These are phyloP conservation scores for Populus hybrid DNA, from an alignment of 441 rosid species.

Conservation along the genomic window DNA sequence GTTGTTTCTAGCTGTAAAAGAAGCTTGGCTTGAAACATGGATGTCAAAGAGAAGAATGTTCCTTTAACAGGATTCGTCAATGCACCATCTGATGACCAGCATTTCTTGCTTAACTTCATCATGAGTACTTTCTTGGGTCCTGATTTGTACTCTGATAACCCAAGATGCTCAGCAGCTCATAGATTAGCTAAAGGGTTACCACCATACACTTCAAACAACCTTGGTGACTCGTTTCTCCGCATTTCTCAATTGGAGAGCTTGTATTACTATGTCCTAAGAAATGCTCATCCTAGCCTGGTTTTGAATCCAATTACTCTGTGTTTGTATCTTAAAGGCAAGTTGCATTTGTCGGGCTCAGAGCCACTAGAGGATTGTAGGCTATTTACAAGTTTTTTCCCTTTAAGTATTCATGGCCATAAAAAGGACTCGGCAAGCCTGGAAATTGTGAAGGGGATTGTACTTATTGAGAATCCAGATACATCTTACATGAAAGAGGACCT, in stretches of 20 bases:
- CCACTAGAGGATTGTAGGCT: slow-evolving; percentile 25
- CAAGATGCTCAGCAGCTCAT: slow-evolving; percentile 52
- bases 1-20: neutral
- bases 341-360: slow-evolving; percentile 30
- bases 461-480: slow-evolving; percentile 47
- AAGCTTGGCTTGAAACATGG: slow-evolving; percentile 23
- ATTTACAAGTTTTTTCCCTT: slow-evolving; percentile 50
- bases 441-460: slow-evolving; percentile 57
- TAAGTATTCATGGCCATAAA: slow-evolving; percentile 46
- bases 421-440: slow-evolving; percentile 33
- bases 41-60: slow-evolving; percentile 6
- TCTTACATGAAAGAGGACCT: slow-evolving; percentile 34
- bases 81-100: slow-evolving; percentile 33
- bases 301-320: slow-evolving; percentile 32
- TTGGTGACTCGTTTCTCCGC: slow-evolving; percentile 48
- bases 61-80: neutral
- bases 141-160: slow-evolving; percentile 57
- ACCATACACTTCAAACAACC: slow-evolving; percentile 49
- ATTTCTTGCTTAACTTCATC: slow-evolving; percentile 56
- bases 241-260: slow-evolving; percentile 46
- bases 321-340: slow-evolving; percentile 44
- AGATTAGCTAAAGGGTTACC: slow-evolving; percentile 43
- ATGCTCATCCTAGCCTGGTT: slow-evolving; percentile 39
- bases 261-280: slow-evolving; percentile 42
- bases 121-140: slow-evolving; percentile 65